These are phyloP conservation scores for Flaveria bidentis DNA, from an alignment of 129 eudicot genomes.

Conservation along the genomic window DNA sequence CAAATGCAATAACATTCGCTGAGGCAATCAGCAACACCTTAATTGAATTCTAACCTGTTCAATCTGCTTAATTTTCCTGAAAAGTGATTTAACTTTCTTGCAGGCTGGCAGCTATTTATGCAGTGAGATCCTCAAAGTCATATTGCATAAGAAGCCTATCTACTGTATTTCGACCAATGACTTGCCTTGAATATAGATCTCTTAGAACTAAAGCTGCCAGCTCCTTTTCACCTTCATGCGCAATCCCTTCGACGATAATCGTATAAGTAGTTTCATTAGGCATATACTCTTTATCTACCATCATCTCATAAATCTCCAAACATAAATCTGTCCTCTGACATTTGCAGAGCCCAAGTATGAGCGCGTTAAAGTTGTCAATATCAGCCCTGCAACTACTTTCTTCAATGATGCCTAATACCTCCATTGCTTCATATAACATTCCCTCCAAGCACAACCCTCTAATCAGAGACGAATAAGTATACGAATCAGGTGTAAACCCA, in stretches of 20 bases:
- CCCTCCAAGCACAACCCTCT: constrained; percentile 86
- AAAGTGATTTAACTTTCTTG: constrained; percentile 3
- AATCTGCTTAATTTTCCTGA: neutral
- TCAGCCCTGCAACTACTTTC: constrained; percentile 66
- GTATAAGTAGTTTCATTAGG: constrained; percentile 81
- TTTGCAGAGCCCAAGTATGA: constrained; percentile 77
- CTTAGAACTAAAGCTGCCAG: constrained; percentile 60
- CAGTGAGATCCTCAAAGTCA: constrained; percentile 53
- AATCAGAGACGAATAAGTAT: constrained; percentile 64
- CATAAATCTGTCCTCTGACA: constrained; percentile 67
- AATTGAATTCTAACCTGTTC: constrained; percentile 20
- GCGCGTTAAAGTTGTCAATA: constrained; percentile 63
- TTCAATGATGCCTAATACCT: constrained; percentile 55
- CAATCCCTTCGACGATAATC: constrained; percentile 76
- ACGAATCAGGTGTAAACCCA: constrained; percentile 72
- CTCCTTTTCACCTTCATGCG: constrained; percentile 63
- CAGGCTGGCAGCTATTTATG: constrained; percentile 28
- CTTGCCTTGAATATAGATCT: constrained; percentile 53
- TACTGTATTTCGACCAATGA: constrained; percentile 54
- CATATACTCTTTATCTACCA: constrained; percentile 71
- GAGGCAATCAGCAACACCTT: constrained; percentile 5
- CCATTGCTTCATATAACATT: constrained; percentile 62
- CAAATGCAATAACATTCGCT: constrained; percentile 17
- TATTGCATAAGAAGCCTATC: constrained; percentile 81
- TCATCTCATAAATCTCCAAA: constrained; percentile 54